Base-by-base conservation (phyloP, 805 yeast genomes). In the Lachancea cidri region DNA sequence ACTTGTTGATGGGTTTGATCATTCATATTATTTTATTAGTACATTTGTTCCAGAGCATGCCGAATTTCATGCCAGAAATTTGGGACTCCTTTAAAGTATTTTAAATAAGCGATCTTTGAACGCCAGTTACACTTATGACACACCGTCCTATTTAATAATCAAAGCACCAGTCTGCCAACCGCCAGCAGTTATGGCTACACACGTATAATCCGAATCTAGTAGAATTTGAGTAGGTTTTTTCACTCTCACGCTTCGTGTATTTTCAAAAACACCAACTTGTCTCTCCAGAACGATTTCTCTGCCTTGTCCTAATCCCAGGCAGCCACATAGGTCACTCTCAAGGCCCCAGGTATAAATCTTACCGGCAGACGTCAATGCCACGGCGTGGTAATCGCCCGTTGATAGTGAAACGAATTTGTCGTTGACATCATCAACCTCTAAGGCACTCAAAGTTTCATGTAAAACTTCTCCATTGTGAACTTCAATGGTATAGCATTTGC, bases 131-230 rank as follows among this genome's bases (percentile, higher is more conserved):
- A n/a, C n/a, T n/a, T n/a, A n/a, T n/a, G n/a, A n/a, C n/a, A n/a
- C n/a, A n/a, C n/a, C n/a, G 11, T 22, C 35, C 35, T 36, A 43
- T 35, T 52, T 53, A 3, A 54, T 52, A 13, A 77, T 65, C 39
- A 84, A 65, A 1, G 87, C 88, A 33, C 81, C 78, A 4, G 86
- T 74, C 43, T 84, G 93, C 91, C 91, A 84, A 1, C 93, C 94
- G 13, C 79, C 81, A 5, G 89, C 86, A 1, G 84, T 73, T 25
- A 83, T 72, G 0, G 80, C 79, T 16, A 82, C 58, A 54, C 81
- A 77, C 24, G 64, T 62, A 3, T 76, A 76, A 3, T 52, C 52
- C 1, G 44, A 67, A 24, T 62, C 58, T 1, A 67, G 42, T 2
- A 60, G 48, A 4, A 76, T 62, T 35, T 53, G 53, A 1, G 66